These are phyloP conservation scores for Abrus precatorius DNA, from an alignment of 306 rosid genomes.

Conservation along the genomic window DNA sequence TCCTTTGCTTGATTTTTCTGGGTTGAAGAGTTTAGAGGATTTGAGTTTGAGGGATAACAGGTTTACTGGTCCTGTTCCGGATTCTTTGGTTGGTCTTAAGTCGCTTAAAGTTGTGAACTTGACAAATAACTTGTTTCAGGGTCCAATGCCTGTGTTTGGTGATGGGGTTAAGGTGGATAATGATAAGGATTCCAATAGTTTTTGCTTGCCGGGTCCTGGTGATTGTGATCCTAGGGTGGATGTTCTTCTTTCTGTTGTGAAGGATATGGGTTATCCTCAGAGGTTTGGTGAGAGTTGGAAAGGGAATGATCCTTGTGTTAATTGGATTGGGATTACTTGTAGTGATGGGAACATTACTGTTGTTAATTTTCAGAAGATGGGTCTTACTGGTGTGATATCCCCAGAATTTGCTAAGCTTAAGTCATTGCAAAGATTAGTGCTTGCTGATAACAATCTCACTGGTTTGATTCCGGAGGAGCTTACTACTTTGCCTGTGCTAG, in stretches of 20 bases:
- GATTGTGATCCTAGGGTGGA: constrained; percentile 69
- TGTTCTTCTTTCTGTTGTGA: constrained; percentile 62
- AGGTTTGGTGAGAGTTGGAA: constrained; percentile 81
- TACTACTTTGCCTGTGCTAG: constrained; percentile 66
- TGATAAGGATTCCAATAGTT: constrained; percentile 66
- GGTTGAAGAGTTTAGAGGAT: constrained; percentile 58
- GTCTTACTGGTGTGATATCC: constrained; percentile 74
- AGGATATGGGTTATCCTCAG: constrained; percentile 71
- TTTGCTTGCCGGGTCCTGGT: constrained; percentile 72
- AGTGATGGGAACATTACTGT: constrained; percentile 64
- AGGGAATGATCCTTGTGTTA: constrained; percentile 76
- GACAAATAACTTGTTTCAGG: constrained; percentile 81
- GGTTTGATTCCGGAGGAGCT: constrained; percentile 73
- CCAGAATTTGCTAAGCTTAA: constrained; percentile 65
- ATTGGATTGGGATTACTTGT: constrained; percentile 85
- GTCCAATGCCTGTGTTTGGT: constrained; percentile 69
- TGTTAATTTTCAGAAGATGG: constrained; percentile 81
- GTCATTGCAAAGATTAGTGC: constrained; percentile 67
- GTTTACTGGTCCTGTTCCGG: constrained; percentile 77
- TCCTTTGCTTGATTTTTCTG: constrained; percentile 74
- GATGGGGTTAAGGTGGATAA: constrained; percentile 69
- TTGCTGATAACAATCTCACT: constrained; percentile 78
- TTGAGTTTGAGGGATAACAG: constrained; percentile 81
- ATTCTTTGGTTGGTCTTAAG: constrained; percentile 61
- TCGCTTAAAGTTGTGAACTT: constrained; percentile 72